A percentile compares a stretch with the other conserved stretches of the same genome.
Evolutionary conservation across 768 basidiomycete genomes (phyloP).

Genomic region (Dioszegia crocea): DNA sequence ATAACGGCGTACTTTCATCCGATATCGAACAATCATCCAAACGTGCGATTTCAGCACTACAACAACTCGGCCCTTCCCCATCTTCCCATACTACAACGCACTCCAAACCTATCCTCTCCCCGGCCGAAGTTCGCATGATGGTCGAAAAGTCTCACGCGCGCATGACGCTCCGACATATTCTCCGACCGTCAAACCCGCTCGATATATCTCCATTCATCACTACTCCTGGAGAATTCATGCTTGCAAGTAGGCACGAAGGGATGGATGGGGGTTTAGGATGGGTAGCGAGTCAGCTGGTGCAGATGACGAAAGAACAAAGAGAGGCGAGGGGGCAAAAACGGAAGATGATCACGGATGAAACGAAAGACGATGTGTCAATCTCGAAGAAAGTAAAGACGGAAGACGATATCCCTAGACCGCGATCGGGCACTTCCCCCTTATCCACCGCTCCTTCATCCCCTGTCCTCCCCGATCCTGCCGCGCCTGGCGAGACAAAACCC

Average conservation of each 20-base stretch:
- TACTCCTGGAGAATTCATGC: slow-evolving; percentile 26
- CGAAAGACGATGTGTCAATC: not conserved
- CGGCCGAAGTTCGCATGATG: not conserved
- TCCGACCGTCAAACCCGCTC: slow-evolving; percentile 19
- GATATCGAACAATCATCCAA: not conserved
- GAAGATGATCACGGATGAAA: not conserved
- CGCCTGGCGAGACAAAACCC: no score
- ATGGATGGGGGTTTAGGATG: slow-evolving; percentile 22
- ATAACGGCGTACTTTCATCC: slow-evolving; percentile 7
- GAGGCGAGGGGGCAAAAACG: not conserved
- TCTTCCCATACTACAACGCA: not conserved
- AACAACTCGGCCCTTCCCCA: not conserved
- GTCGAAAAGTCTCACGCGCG: slow-evolving; percentile 6
- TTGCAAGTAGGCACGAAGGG: slow-evolving; percentile 21
- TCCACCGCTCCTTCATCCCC: not conserved
- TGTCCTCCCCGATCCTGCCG: not conserved
- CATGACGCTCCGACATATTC: slow-evolving; percentile 14
- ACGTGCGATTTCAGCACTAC: not conserved
- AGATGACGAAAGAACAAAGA: not conserved
- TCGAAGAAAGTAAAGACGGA: not conserved
- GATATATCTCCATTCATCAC: slow-evolving; percentile 32
- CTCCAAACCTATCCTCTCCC: not conserved
- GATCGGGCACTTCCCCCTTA: not conserved
- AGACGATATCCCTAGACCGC: not conserved
- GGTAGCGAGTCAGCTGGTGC: slow-evolving; percentile 16